Evolutionary conservation across 2,329 filamentous ascomycete genomes (phyloP), one percentile per base, ranked within the genome.

Genomic region (Ophiostoma novo-ulmi): DNA sequence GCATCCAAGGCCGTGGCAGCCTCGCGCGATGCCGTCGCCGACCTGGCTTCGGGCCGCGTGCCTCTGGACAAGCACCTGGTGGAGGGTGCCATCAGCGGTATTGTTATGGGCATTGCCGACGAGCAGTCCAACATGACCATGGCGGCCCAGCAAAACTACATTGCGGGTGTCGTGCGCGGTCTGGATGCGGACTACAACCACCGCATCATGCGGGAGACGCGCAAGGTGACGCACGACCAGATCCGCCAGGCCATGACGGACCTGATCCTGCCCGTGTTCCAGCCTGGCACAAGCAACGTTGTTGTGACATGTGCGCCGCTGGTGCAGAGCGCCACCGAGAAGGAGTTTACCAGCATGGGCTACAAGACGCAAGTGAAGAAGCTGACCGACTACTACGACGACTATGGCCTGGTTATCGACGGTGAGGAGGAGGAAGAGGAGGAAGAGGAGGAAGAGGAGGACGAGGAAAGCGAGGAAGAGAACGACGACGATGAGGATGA

Each of bases 81-180:
- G 11, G 93, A 98, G 79, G 94, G 93, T 6, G 93, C 94, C 5
- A 91, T 99, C 72, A 95, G 91, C 77, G 91, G 89, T 75, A 93
- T 99, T 71, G 93, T 99, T 44, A 89, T 94, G 73, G 85, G 84
- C 68, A 91, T 96, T 77, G 95, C 94, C 1, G 92, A 97, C 75
- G 92, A 96, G 77, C 93, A 97, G 79, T 86, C 91, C 1, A 97
- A 92, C 0, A 92, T 97, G 85, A 87, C 89, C 7, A 87, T 85
- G 63, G 94, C 95, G 0, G 95, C 94, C 0, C 86, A 90, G 76
- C 88, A 91, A 75, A 94, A 92, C 77, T 99, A 96, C 79, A 85
- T 94, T 13, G 88, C 91, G 72, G 88, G 92, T 71, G 94, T 97
- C 6, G 86, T 98, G 67, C 86, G 90, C 17, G 89, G 87, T 1